Evolutionary conservation across 805 yeast genomes (phyloP).

Genomic region (Maudiozyma serrabonitensis): DNA sequence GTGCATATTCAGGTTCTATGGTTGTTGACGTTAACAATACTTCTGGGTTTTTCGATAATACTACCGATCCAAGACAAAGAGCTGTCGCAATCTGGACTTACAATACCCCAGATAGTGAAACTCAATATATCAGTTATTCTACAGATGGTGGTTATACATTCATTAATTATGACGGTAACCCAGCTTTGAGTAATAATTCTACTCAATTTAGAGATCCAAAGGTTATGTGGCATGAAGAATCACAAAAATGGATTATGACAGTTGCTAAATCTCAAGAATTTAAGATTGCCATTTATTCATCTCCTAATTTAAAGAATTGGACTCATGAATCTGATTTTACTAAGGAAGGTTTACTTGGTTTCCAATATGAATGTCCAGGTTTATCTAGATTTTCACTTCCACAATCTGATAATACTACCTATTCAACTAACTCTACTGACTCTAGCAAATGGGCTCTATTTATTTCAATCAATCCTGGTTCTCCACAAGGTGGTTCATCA

Average conservation of each 20-base stretch:
- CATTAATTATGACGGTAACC: background rate
- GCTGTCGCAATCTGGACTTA: constrained; percentile 2
- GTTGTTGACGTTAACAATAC: constrained; percentile 1
- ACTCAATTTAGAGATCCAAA: constrained; percentile 3
- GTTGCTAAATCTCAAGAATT: constrained; percentile 1
- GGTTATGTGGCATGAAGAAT: constrained; percentile 1
- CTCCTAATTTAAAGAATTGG: background rate
- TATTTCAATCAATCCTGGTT: constrained; percentile 1
- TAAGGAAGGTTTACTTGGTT: background rate
- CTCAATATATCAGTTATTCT: constrained; percentile 1
- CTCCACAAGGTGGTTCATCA: background rate
- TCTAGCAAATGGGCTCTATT: background rate
- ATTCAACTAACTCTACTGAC: background rate
- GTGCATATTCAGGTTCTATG: constrained; percentile 2
- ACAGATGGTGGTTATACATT: constrained; percentile 1
- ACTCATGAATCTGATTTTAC: background rate
- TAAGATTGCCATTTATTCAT: background rate
- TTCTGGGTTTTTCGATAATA: background rate
- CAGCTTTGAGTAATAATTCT: background rate
- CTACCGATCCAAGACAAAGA: constrained; percentile 1
- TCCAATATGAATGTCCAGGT: constrained; percentile 2
- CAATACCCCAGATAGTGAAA: constrained; percentile 1
- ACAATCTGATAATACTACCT: background rate
- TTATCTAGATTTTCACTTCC: background rate
- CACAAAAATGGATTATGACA: constrained; percentile 1